Percentiles rank a stretch among this genome's conserved stretches.
Conservation (phyloP, 208 protist genomes). For the Crithidia expoeki region DNA sequence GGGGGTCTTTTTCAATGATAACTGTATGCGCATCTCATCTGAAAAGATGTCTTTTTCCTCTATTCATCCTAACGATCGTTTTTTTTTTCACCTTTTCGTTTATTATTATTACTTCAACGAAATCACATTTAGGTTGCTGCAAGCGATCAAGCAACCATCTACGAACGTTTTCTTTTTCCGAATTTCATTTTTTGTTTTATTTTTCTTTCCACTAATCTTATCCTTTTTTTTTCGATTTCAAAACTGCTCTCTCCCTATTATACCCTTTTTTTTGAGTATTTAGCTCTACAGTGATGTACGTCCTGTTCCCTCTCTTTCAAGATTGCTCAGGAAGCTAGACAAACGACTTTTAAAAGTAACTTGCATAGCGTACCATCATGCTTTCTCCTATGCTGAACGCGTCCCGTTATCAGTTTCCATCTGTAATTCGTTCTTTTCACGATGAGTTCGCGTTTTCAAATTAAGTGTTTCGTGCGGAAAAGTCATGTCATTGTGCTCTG, state of each 20-base stretch:
- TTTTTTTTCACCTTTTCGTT: conserved; percentile 4
- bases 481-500: not conserved
- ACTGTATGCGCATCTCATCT: not conserved
- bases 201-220: conserved; percentile 8
- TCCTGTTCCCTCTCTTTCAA: not conserved
- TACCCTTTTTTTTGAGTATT: not conserved
- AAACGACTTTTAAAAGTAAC: not conserved
- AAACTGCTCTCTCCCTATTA: not conserved
- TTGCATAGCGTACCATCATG: conserved; percentile 1
- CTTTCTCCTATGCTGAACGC: not conserved
- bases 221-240: conserved; percentile 22
- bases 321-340: not conserved
- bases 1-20: conserved; percentile 2
- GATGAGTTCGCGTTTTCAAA: not conserved
- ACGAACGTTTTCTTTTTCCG: conserved; percentile 11
- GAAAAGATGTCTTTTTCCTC: not conserved
- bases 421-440: not conserved
- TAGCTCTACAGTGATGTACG: not conserved
- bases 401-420: not conserved
- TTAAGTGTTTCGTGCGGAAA: not conserved
- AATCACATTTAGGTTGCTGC: not conserved
- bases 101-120: not conserved
- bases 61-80: not conserved
- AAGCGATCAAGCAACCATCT: conserved; percentile 15
- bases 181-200: not conserved